Base-by-base conservation (phyloP, 2,329 filamentous ascomycete genomes). In the Penicillium aurantiogriseum region DNA sequence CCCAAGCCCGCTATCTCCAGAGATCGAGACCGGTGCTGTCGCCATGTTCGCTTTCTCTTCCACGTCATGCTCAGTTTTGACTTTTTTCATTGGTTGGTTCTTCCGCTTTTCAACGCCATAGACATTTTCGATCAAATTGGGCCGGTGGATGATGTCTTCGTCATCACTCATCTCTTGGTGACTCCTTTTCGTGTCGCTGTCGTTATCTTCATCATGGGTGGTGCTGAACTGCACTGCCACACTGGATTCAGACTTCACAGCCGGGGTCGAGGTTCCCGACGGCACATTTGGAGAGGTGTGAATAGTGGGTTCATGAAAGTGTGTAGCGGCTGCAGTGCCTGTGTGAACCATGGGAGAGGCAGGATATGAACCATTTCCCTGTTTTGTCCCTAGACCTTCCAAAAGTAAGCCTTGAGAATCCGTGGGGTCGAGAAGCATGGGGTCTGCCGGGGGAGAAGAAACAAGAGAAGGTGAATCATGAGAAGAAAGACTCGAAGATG, bases 61-160 rank as follows among this genome's bases (percentile, higher is more conserved):
- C 21, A 75, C 70, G 15, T 81, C 77, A 9, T 71, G 47, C 19
- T 29, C 62, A 39, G 83, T 73, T 69, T 86, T 92, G 52, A 85
- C 76, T 51, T 86, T 86, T 75, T 93, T 93, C 29, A 81, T 77
- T 21, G 89, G 85, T 69, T 72, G 80, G 61, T 69, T 78, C 66
- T 79, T 78, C 27, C 92, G 88, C 51, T 88, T 82, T 63, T 90
- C 83, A 15, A 95, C 84, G 63, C 88, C 87, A 71, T 92, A 90
- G 70, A 92, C 80, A 33, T 85, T 83, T 72, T 95, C 90, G 45
- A 96, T 85, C 77, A 92, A 54, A 43, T 62, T 69, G 15, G 65
- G 58, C 19, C 67, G 66, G n/a, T 62, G 64, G 31, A 63, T 56
- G 8, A 54, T 61, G 23, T 66, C 69, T 46, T 67, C 69, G 46